Evolutionary conservation across 257 asterid species (phyloP).

Genomic region (Misopates orontium): DNA sequence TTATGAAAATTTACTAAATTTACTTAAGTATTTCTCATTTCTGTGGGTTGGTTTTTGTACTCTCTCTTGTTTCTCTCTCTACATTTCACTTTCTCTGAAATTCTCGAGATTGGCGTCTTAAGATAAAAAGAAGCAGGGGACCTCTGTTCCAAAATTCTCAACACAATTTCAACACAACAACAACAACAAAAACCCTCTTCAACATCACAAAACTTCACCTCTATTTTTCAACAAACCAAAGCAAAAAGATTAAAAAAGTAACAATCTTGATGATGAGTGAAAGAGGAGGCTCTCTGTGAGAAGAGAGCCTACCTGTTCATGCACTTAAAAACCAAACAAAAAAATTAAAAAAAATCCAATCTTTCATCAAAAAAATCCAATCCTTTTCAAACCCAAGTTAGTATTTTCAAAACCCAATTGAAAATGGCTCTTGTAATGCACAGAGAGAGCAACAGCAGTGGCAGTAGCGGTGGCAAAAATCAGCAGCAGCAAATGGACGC

Average conservation of each 20-base stretch:
- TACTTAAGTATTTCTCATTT: background rate
- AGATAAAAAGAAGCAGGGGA: conserved; percentile 48
- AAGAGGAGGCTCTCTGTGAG: conserved; percentile 86
- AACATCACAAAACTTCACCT: conserved; percentile 16
- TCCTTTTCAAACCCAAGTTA: too few species aligned
- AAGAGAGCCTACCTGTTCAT: conserved; percentile 86
- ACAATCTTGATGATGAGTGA: conserved; percentile 58
- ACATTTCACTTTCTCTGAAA: conserved; percentile 52
- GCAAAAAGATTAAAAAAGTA: background rate
- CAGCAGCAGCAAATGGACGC: conserved; percentile 76
- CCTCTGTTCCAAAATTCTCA: conserved; percentile 36
- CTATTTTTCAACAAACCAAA: background rate
- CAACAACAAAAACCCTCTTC: background rate
- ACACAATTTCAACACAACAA: background rate
- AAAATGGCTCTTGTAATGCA: conserved; percentile 59
- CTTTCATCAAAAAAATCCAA: too few species aligned
- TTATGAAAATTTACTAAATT: too few species aligned
- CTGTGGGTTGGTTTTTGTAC: conserved; percentile 32
- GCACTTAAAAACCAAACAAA: too few species aligned
- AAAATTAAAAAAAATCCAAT: too few species aligned
- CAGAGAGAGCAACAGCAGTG: conserved; percentile 56
- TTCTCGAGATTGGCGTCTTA: conserved; percentile 51
- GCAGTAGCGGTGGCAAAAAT: conserved; percentile 34
- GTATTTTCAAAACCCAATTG: too few species aligned
- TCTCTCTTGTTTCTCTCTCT: conserved; percentile 28